Conservation (phyloP, 257 asterid genomes). For the Cinchona pubescens region DNA sequence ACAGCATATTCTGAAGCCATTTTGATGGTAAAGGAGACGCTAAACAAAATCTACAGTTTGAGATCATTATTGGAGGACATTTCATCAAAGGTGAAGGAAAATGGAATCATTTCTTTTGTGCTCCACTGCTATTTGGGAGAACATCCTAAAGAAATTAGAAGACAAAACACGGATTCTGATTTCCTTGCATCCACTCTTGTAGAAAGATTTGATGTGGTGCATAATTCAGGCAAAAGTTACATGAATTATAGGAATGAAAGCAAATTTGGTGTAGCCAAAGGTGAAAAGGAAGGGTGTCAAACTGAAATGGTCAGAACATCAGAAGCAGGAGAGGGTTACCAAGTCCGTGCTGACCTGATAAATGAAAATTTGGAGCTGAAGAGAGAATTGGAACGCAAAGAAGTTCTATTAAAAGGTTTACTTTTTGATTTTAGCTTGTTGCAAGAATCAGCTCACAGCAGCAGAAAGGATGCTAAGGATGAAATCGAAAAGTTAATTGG, state of each 20-base stretch:
- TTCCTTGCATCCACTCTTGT: slow-evolving; percentile 27
- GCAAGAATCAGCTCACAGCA: slow-evolving; percentile 81
- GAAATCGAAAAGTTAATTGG: slow-evolving; percentile 54
- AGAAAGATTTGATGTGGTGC: slow-evolving; percentile 24
- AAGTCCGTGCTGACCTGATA: slow-evolving; percentile 30
- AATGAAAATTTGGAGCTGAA: slow-evolving; percentile 42
- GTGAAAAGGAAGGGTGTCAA: slow-evolving; percentile 28
- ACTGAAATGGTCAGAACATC: slow-evolving; percentile 18
- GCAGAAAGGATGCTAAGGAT: slow-evolving; percentile 64
- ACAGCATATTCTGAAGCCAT: slow-evolving; percentile 40
- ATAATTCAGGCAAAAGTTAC: slow-evolving; percentile 20
- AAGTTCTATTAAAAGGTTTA: slow-evolving; percentile 65
- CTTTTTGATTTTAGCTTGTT: slow-evolving; percentile 81
- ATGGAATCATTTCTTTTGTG: slow-evolving; percentile 43
- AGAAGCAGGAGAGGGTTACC: slow-evolving; percentile 30
- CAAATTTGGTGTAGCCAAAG: slow-evolving; percentile 19
- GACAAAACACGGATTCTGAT: slow-evolving; percentile 20
- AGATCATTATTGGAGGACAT: slow-evolving; percentile 51
- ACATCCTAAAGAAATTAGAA: slow-evolving; percentile 25
- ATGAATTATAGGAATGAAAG: slow-evolving; percentile 20
- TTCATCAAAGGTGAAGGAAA: slow-evolving; percentile 39
- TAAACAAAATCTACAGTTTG: slow-evolving; percentile 37
- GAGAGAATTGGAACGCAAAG: slow-evolving; percentile 63
- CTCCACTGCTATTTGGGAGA: slow-evolving; percentile 45
- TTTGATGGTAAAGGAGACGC: slow-evolving; percentile 44